A percentile compares a stretch with the other conserved stretches of the same genome.
These are phyloP conservation scores for Penicillium ochrochloron DNA, from an alignment of 495 filamentous ascomycete species.

Conservation along the genomic window DNA sequence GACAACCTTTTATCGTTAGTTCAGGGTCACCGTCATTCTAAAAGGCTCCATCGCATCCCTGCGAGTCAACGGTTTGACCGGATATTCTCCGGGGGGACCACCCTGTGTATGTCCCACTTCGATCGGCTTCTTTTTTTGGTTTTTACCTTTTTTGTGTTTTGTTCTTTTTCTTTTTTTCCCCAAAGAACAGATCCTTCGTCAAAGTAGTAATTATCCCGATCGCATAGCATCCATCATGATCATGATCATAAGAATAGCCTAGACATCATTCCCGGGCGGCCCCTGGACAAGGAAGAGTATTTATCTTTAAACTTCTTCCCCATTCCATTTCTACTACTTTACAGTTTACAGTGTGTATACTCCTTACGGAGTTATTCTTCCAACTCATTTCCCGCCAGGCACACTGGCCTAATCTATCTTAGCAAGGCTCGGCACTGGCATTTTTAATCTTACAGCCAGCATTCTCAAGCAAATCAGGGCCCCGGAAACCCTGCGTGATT, in stretches of 20 bases:
- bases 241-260: not conserved
- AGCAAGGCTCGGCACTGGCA: not conserved
- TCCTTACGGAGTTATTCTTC: not conserved
- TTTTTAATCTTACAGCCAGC: slow-evolving; percentile 6
- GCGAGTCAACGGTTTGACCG: slow-evolving; percentile 6
- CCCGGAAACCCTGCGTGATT: not conserved
- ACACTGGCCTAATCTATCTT: not conserved
- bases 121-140: not conserved
- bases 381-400: not conserved
- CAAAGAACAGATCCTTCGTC: not conserved
- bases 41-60: slow-evolving; percentile 3
- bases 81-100: slow-evolving; percentile 9
- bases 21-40: not conserved
- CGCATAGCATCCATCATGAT: not conserved
- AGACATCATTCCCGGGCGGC: not conserved
- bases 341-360: too few species aligned
- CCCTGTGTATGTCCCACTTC: not conserved
- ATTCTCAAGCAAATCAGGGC: slow-evolving; percentile 5
- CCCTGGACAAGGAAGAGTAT: not conserved
- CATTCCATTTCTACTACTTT: not conserved
- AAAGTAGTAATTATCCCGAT: not conserved
- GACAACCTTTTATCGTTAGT: not conserved
- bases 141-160: not conserved
- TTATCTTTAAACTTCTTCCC: not conserved
- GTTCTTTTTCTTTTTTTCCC: not conserved